Percentiles rank a stretch among this genome's conserved stretches.
Conservation (phyloP, 805 yeast genomes). For the Teunomyces cretensis region DNA sequence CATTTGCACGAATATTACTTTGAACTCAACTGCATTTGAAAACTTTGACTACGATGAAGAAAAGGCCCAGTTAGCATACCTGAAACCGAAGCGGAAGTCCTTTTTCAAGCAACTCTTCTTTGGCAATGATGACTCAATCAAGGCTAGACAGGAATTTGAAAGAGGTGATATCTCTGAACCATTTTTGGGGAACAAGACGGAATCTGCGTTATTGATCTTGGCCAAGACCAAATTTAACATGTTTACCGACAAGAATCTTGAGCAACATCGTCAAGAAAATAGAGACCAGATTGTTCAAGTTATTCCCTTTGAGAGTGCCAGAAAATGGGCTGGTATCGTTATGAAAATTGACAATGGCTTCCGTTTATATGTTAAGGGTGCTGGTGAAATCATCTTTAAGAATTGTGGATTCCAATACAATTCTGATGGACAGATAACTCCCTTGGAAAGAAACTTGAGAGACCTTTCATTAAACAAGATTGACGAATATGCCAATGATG, state of each 20-base stretch:
- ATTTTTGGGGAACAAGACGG: conserved; percentile 91
- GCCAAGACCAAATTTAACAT: conserved; percentile 59
- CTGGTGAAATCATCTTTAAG: conserved; percentile 81
- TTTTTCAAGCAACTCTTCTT: conserved; percentile 26
- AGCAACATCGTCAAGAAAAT: conserved; percentile 29
- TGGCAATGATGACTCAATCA: conserved; percentile 4
- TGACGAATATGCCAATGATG: conserved; percentile 66
- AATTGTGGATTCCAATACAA: conserved; percentile 48
- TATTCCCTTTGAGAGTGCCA: conserved; percentile 87
- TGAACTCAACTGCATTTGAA: conserved; percentile 92
- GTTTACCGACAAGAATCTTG: conserved; percentile 44
- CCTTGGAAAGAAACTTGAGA: conserved; percentile 30
- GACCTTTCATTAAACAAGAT: conserved; percentile 31
- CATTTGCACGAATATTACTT: conserved; percentile 55
- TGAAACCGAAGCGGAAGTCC: conserved; percentile 29
- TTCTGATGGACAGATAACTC: conserved; percentile 26
- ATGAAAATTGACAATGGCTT: conserved; percentile 48
- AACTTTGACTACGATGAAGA: conserved; percentile 46
- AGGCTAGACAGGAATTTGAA: conserved; percentile 8
- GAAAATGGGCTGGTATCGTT: conserved; percentile 91
- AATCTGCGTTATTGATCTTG: conserved; percentile 76
- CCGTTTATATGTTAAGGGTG: conserved; percentile 83
- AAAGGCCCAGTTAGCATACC: conserved; percentile 21
- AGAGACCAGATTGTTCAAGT: conserved; percentile 53
- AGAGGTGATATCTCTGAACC: conserved; percentile 46